Evolutionary conservation across 169 alveolate genomes (phyloP).

Genomic region (Plasmodium vinckei): DNA sequence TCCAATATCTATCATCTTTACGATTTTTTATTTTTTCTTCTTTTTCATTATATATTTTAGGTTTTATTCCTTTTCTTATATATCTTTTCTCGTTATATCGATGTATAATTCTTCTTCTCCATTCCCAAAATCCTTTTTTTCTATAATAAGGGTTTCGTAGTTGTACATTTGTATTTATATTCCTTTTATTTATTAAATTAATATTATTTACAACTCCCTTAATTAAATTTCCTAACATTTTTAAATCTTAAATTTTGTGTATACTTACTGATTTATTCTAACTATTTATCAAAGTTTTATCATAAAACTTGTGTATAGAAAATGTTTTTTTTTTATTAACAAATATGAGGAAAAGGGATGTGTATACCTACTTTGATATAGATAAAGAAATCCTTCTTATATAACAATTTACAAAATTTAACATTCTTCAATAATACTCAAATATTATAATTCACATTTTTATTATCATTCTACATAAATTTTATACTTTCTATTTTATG

Average conservation of each 20-base stretch:
- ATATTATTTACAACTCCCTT: background rate
- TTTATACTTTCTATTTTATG: too few species aligned
- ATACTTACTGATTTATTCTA: too few species aligned
- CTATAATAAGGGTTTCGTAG: conserved; percentile 86
- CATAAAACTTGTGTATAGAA: too few species aligned
- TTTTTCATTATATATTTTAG: conserved; percentile 80
- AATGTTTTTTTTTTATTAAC: too few species aligned
- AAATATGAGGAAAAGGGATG: too few species aligned
- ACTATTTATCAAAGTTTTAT: background rate
- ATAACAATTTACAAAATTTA: too few species aligned
- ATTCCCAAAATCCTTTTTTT: conserved; percentile 88
- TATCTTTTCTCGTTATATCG: conserved; percentile 80
- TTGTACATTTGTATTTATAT: conserved; percentile 79
- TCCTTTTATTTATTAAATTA: conserved; percentile 26
- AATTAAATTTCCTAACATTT: conserved; percentile 12
- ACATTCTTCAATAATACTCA: too few species aligned
- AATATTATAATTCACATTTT: too few species aligned
- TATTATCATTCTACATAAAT: too few species aligned
- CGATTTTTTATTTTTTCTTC: conserved; percentile 79
- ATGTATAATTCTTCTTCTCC: conserved; percentile 83
- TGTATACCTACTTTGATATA: too few species aligned
- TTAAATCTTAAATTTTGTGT: background rate
- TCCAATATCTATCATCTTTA: conserved; percentile 80
- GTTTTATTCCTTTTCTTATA: conserved; percentile 78
- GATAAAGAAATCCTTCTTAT: too few species aligned